Conservation (phyloP, 164 flowering plant species). For the Piper betle region DNA sequence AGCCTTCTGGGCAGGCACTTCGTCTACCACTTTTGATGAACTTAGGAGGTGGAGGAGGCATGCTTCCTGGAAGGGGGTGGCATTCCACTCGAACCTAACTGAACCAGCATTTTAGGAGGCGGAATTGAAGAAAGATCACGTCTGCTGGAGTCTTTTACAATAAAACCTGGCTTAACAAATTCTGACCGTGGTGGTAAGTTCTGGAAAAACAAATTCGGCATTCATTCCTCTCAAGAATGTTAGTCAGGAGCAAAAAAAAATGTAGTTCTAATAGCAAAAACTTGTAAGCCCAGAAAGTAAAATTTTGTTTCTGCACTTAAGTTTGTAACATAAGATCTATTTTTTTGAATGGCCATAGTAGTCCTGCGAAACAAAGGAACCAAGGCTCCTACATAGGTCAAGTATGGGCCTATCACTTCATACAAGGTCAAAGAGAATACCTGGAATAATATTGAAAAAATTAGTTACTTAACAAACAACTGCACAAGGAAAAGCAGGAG, state of each 20-base stretch:
- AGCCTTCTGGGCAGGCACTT: neutral
- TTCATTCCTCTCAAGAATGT: constrained; percentile 7
- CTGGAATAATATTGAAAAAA: constrained; percentile 60
- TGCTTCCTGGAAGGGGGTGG: constrained; percentile 35
- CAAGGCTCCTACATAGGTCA: constrained; percentile 52
- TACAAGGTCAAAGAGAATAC: constrained; percentile 99
- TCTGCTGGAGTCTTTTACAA: constrained; percentile 14
- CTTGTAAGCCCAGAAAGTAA: neutral
- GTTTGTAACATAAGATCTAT: neutral
- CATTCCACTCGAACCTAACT: constrained; percentile 31
- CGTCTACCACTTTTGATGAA: constrained; percentile 7
- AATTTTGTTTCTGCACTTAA: constrained; percentile 1
- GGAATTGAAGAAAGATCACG: constrained; percentile 41
- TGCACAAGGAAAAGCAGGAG: neutral
- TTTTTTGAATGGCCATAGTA: constrained; percentile 3
- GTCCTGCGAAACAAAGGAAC: constrained; percentile 72
- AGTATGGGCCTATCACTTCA: constrained; percentile 77
- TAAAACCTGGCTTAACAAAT: constrained; percentile 25
- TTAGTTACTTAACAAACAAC: constrained; percentile 17
- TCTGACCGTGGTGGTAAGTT: constrained; percentile 45
- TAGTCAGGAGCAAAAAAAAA: neutral
- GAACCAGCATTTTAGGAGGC: constrained; percentile 48
- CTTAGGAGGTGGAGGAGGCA: constrained; percentile 43
- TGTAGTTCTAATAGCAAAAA: neutral
- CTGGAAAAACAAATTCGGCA: constrained; percentile 17